Percentiles rank a stretch among this genome's conserved stretches.
These are phyloP conservation scores for Candida incommunis DNA, from an alignment of 805 yeast genomes.

Conservation along the genomic window DNA sequence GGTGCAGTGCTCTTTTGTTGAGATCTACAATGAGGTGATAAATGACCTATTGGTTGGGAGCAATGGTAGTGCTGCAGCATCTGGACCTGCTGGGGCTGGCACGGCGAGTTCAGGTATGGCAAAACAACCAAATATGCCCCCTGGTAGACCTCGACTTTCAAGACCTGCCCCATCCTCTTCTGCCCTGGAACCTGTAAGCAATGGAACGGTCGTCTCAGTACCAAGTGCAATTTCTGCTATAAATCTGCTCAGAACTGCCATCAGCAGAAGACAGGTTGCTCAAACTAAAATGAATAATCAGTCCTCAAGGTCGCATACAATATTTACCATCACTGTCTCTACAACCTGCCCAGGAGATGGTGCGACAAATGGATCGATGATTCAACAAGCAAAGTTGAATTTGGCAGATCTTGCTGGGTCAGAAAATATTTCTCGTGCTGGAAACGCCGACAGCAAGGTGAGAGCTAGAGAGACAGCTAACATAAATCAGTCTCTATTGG, in stretches of 20 bases:
- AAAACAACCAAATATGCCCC: constrained; percentile 32
- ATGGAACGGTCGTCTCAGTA: background rate
- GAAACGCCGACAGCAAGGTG: constrained; percentile 61
- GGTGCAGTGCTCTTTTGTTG: constrained; percentile 61
- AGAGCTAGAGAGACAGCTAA: constrained; percentile 72
- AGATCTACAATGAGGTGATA: constrained; percentile 66
- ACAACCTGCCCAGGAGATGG: constrained; percentile 45
- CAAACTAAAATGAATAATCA: constrained; percentile 60
- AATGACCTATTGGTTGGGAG: constrained; percentile 47
- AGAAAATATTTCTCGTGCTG: constrained; percentile 65
- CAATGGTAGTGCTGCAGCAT: constrained; percentile 3
- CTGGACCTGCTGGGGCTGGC: constrained; percentile 37
- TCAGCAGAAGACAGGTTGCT: constrained; percentile 29
- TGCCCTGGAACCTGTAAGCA: background rate
- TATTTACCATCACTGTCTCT: constrained; percentile 52
- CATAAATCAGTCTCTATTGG: constrained; percentile 63
- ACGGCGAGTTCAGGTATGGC: constrained; percentile 36
- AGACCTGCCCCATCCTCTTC: constrained; percentile 31
- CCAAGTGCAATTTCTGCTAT: background rate
- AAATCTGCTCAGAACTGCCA: background rate
- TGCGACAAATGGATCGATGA: constrained; percentile 18
- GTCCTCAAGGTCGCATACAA: constrained; percentile 70
- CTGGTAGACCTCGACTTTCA: constrained; percentile 37
- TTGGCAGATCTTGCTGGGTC: constrained; percentile 82
- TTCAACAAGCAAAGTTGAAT: constrained; percentile 41